Evolutionary conservation across 306 rosid species (phyloP), one percentile per base, ranked within the genome.

Genomic region (Prunus mume): DNA sequence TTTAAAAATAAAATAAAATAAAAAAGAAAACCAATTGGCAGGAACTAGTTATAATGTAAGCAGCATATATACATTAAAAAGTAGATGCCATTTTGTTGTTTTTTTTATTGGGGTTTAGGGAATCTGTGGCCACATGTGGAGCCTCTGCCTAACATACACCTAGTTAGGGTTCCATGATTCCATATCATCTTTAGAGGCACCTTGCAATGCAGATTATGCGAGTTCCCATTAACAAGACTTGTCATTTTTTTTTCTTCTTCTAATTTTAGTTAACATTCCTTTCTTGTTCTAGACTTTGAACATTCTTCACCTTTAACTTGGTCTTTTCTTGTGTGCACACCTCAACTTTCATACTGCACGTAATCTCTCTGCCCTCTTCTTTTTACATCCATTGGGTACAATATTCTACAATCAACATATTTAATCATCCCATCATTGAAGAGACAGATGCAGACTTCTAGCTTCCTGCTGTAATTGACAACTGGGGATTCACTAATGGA

Each of bases 231-330:
- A 67, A 12, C 5, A 30, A 65, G 55, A 45, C 55, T 58, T 22
- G 32, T 24, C 22, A 27, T 28, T 27, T 62, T 27, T 62, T 27
- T 12, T 6, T 1, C 1, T 10, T 47, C 52, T 13, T 17, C 43
- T 7, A 6, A 62, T 62, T 62, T 62, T 28, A 28, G 41, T 62
- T 28, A 62, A 13, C 50, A 75, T 64, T 75, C 71, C 71, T 64
- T 75, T 46, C 78, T 64, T 64, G 27, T 46, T 30, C n/a, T 30
- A 14, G 54, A 63, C 11, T 14, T 5, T 34, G 68, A 27, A 11
- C 22, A 9, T 32, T 30, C 24, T 51, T 57, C 41, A 51, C n/a
- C n/a, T 30, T 65, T 19, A 3, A 5, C 38, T 51, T 54, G 11
- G 34, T 54, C 3, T 71, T 18, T 7, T 71, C 22, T 32, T 20